These are phyloP conservation scores for Ichthyophthirius multifiliis DNA, from an alignment of 169 alveolate genomes.

Conservation along the genomic window DNA sequence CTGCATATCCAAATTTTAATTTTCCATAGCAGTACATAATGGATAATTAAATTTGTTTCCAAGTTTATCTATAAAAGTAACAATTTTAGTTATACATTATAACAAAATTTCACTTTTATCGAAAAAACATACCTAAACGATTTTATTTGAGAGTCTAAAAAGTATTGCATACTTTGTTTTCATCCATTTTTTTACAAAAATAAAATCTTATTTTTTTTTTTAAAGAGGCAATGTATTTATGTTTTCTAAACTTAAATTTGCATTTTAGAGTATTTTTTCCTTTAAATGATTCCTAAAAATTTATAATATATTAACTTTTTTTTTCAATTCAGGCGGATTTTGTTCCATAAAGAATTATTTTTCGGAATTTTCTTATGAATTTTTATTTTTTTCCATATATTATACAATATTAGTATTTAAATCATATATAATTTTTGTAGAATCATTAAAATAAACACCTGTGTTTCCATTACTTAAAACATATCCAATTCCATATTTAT, in stretches of 20 bases:
- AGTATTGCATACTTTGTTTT: conserved; percentile 85
- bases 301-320: conserved; percentile 80
- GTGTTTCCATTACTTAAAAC: conserved; percentile 65
- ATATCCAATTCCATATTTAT: conserved; percentile 88
- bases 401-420: background rate
- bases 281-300: conserved; percentile 81
- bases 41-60: conserved; percentile 74
- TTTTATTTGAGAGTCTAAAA: conserved; percentile 83
- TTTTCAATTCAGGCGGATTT: conserved; percentile 70
- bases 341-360: conserved; percentile 16
- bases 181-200: conserved; percentile 86
- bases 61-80: conserved; percentile 79
- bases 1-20: conserved; percentile 78
- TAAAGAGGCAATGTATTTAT: conserved; percentile 21
- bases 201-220: background rate
- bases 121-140: conserved; percentile 83
- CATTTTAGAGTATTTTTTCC: conserved; percentile 60
- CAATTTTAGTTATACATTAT: conserved; percentile 63
- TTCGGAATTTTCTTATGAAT: background rate
- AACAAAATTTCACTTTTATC: conserved; percentile 86
- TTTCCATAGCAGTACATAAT: conserved; percentile 75
- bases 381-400: conserved; percentile 33
- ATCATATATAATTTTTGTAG: conserved; percentile 79
- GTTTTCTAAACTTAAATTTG: conserved; percentile 32
- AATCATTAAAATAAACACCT: conserved; percentile 88